These are phyloP conservation scores for Aphanomyces euteiches DNA, from an alignment of 352 stramenopile species.

Conservation along the genomic window DNA sequence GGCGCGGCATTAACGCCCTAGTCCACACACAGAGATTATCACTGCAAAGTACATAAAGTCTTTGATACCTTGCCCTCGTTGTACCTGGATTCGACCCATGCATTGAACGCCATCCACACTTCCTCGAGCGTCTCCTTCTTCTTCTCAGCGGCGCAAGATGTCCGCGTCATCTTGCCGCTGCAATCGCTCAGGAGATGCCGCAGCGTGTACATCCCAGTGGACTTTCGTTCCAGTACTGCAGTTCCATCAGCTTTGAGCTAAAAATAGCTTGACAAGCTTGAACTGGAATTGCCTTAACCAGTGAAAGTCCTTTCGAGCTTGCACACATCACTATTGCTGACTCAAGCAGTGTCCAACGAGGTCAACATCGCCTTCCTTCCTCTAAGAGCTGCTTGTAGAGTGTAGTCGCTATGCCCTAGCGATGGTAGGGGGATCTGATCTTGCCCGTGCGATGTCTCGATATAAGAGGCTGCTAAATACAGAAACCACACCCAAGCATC, in stretches of 20 bases:
- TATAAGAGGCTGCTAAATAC: too few species aligned
- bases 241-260: not conserved
- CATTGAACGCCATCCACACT: conserved; percentile 67
- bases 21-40: not conserved
- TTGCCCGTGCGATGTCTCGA: too few species aligned
- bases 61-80: conserved; percentile 51
- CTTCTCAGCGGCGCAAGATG: conserved; percentile 50
- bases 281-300: too few species aligned
- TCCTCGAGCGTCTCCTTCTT: conserved; percentile 71
- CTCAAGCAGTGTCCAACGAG: too few species aligned
- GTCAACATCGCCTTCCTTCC: too few species aligned
- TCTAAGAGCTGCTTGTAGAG: too few species aligned
- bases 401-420: too few species aligned
- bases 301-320: too few species aligned
- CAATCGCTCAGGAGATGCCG: conserved; percentile 72
- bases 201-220: conserved; percentile 53
- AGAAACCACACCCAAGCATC: too few species aligned
- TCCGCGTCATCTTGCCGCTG: conserved; percentile 53
- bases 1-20: conserved; percentile 67
- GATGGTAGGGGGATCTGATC: too few species aligned
- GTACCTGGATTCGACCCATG: conserved; percentile 72
- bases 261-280: not conserved
- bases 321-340: too few species aligned
- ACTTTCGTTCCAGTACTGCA: not conserved
- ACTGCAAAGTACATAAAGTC: not conserved